phyloP scores from a whole-genome alignment of 495 filamentous ascomycete genomes.

The Aspergillus affinis region DNA sequence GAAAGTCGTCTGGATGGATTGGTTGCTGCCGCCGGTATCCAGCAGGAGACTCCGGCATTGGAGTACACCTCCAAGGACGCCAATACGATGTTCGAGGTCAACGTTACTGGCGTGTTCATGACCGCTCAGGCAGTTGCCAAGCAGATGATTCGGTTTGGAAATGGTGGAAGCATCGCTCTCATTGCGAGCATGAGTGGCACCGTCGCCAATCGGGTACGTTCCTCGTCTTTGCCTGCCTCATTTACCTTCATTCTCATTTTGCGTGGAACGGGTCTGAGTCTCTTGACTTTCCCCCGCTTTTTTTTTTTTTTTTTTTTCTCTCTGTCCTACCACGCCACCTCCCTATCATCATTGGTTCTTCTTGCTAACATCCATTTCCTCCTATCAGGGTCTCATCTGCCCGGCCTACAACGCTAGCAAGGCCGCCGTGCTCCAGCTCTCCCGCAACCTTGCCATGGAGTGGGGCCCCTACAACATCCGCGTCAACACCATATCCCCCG shows the following conservation, averaged over 20 bases:
- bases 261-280: background rate
- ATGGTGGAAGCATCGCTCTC: constrained; percentile 68
- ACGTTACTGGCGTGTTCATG: constrained; percentile 77
- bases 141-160: constrained; percentile 73
- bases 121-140: constrained; percentile 68
- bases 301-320: constrained; percentile 7
- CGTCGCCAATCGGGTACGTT: constrained; percentile 62
- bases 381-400: constrained; percentile 60
- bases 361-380: background rate
- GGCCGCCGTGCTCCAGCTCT: constrained; percentile 81
- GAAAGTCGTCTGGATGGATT: constrained; percentile 75
- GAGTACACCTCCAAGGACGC: constrained; percentile 68
- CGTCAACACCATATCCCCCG: constrained; percentile 92
- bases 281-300: constrained; percentile 14
- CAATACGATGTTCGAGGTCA: constrained; percentile 70
- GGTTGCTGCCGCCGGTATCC: constrained; percentile 74
- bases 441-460: constrained; percentile 79
- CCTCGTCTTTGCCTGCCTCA: constrained; percentile 5
- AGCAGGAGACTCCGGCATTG: constrained; percentile 67
- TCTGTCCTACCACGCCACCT: constrained; percentile 8
- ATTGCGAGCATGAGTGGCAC: constrained; percentile 74
- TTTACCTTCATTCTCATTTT: background rate
- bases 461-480: constrained; percentile 88
- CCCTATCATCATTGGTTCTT: constrained; percentile 5
- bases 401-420: constrained; percentile 92